These are phyloP conservation scores for Pharnaceum exiguum DNA, from an alignment of 148 eudicot genomes.

Conservation along the genomic window DNA sequence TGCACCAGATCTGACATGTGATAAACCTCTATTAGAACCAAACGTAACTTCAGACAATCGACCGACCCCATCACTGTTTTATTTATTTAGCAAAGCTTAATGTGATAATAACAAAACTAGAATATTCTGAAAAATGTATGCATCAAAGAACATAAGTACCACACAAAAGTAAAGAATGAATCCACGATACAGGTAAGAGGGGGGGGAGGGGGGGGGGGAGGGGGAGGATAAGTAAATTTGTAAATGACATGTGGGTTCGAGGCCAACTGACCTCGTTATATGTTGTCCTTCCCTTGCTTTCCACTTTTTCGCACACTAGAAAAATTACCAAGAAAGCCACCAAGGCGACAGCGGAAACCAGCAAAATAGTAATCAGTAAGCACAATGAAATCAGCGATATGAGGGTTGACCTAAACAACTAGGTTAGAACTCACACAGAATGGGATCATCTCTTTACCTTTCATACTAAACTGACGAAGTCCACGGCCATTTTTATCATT, in stretches of 20 bases:
- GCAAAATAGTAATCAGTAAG: background rate
- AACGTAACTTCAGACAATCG: too few species aligned
- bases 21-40: too few species aligned
- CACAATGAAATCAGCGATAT: background rate
- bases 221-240: background rate
- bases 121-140: too few species aligned
- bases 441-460: constrained; percentile 47
- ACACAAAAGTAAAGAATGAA: too few species aligned
- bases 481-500: constrained; percentile 96
- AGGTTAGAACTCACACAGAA: background rate
- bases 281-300: constrained; percentile 98
- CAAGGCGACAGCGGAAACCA: constrained; percentile 8
- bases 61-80: too few species aligned
- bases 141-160: too few species aligned
- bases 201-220: background rate
- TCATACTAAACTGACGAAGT: constrained; percentile 98
- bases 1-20: too few species aligned
- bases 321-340: constrained; percentile 14
- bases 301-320: constrained; percentile 91
- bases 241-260: background rate
- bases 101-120: too few species aligned
- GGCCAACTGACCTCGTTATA: constrained; percentile 71
- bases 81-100: too few species aligned
- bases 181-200: background rate
- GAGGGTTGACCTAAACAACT: background rate